phyloP scores from a whole-genome alignment of 371 early-diverging fungal genomes.

The Actinomortierella ambigua region DNA sequence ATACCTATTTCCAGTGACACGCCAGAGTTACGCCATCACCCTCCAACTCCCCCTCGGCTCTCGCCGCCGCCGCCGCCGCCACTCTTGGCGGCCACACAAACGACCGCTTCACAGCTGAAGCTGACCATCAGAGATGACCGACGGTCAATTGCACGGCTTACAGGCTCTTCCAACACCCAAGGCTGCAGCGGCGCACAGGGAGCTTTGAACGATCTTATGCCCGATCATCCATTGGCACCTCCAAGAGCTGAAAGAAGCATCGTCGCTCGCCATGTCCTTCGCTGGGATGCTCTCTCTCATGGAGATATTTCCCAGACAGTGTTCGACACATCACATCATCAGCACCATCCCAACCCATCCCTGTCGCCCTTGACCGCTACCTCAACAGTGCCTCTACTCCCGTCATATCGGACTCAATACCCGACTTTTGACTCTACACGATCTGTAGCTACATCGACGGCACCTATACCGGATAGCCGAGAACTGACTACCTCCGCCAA shows the following conservation, averaged over 20 bases:
- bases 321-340: slow-evolving; percentile 21
- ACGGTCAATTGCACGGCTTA: not conserved
- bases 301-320: slow-evolving; percentile 37
- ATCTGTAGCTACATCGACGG: no score
- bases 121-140: slow-evolving; percentile 16
- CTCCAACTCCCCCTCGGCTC: not conserved
- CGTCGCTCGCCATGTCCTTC: slow-evolving; percentile 30
- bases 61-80: slow-evolving; percentile 11
- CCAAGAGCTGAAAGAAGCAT: slow-evolving; percentile 21
- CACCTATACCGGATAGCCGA: no score
- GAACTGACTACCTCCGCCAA: no score
- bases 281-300: slow-evolving; percentile 39
- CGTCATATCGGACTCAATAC: no score
- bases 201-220: no score
- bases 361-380: no score
- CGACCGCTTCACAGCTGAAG: slow-evolving; percentile 6
- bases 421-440: no score
- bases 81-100: not conserved
- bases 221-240: slow-evolving; percentile 6
- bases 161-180: not conserved
- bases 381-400: no score
- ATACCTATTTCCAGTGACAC: no score
- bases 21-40: slow-evolving; percentile 21
- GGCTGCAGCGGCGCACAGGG: no score
- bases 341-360: slow-evolving; percentile 4